A percentile compares a stretch with the other conserved stretches of the same genome.
Evolutionary conservation across 495 filamentous ascomycete genomes (phyloP).

Genomic region (Hypomontagnella submonticulosa): DNA sequence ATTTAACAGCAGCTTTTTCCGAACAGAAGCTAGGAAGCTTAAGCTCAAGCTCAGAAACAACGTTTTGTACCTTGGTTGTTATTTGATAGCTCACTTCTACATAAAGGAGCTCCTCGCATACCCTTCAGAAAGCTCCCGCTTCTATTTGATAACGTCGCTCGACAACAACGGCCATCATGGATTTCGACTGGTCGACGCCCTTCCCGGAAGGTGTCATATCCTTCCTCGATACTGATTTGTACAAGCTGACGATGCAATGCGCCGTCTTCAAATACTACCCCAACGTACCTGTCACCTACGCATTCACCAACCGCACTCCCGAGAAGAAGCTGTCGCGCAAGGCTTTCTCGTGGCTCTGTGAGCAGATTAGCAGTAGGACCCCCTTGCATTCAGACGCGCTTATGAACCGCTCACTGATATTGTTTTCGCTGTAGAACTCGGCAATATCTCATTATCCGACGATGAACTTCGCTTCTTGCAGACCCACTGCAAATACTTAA

Average conservation of each 20-base stretch:
- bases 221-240: conserved; percentile 95
- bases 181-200: conserved; percentile 67
- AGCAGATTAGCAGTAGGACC: conserved; percentile 77
- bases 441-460: conserved; percentile 75
- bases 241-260: conserved; percentile 99
- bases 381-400: conserved; percentile 10
- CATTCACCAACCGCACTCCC: conserved; percentile 93
- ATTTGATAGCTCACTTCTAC: no score
- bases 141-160: background rate
- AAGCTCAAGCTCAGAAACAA: no score
- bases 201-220: conserved; percentile 81
- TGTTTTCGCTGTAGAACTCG: conserved; percentile 68
- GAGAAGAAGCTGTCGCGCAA: conserved; percentile 87
- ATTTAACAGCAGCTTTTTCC: no score
- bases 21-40: no score
- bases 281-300: conserved; percentile 85
- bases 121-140: background rate
- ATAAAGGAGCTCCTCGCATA: no score
- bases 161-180: conserved; percentile 48
- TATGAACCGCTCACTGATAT: conserved; percentile 14
- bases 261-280: conserved; percentile 91
- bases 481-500: conserved; percentile 83
- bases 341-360: conserved; percentile 85
- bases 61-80: no score
- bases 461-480: conserved; percentile 85